Conservation (phyloP, 805 yeast species). For the Kazachstania psychrophila region DNA sequence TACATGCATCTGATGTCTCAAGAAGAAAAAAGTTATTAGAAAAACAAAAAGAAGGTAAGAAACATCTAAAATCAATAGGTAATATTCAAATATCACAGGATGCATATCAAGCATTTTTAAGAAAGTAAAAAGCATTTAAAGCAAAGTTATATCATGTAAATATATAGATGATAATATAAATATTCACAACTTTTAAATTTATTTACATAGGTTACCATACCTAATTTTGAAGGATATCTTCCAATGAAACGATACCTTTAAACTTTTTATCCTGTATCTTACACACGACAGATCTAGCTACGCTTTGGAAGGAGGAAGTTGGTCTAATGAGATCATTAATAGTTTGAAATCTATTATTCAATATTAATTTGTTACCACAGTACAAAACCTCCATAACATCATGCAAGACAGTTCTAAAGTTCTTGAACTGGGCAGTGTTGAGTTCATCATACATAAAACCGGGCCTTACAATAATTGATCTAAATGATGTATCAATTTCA, state of each 20-base stretch:
- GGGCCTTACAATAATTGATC: constrained; percentile 65
- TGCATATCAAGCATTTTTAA: constrained; percentile 79
- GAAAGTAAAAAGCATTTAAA: constrained; percentile 10
- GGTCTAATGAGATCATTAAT: constrained; percentile 49
- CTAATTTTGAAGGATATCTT: constrained; percentile 12
- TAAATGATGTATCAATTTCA: constrained; percentile 32
- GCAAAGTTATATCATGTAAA: background rate
- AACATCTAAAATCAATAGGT: constrained; percentile 64
- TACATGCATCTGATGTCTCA: constrained; percentile 89
- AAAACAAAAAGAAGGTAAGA: constrained; percentile 91
- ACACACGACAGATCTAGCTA: constrained; percentile 50
- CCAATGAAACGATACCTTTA: constrained; percentile 51
- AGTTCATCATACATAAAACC: constrained; percentile 69
- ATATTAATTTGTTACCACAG: constrained; percentile 35
- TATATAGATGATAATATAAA: background rate
- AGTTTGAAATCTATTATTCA: constrained; percentile 32
- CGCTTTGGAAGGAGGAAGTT: constrained; percentile 55
- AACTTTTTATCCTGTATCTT: constrained; percentile 42
- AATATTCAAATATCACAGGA: constrained; percentile 69
- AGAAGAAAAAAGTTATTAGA: constrained; percentile 80
- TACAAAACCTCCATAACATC: constrained; percentile 36
- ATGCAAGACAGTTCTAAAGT: constrained; percentile 27
- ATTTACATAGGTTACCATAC: background rate
- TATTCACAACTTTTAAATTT: background rate
- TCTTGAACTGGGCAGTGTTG: constrained; percentile 23